phyloP scores from a whole-genome alignment of 2,329 filamentous ascomycete species.

The Calonectria honghensis region DNA sequence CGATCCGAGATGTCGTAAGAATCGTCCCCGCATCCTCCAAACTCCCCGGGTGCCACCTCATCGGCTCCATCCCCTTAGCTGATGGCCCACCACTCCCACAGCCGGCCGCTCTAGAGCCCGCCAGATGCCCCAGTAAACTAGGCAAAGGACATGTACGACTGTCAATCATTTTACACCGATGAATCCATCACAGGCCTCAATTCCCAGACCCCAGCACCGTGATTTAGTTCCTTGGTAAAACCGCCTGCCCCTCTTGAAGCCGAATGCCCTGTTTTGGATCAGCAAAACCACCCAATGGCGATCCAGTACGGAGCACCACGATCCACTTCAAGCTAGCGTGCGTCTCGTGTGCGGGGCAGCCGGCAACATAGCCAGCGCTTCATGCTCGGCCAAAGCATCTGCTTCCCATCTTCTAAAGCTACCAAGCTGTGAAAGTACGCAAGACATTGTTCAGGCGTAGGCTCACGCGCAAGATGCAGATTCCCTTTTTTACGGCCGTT shows the following conservation, averaged over 20 bases:
- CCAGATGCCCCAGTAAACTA: background rate
- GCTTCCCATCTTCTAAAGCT: background rate
- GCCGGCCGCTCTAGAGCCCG: background rate
- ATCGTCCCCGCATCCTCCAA: background rate
- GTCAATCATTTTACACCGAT: background rate
- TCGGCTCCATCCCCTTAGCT: background rate
- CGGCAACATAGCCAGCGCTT: conserved; percentile 13
- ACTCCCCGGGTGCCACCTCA: conserved; percentile 2
- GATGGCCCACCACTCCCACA: conserved; percentile 14
- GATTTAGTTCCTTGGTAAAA: background rate
- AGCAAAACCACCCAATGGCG: background rate
- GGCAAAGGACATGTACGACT: background rate
- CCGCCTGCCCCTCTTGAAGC: background rate
- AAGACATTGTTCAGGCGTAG: background rate
- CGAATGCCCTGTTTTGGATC: conserved; percentile 19
- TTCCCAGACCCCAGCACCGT: background rate
- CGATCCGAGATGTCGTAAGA: background rate
- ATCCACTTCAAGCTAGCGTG: conserved; percentile 1
- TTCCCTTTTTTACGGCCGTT: background rate
- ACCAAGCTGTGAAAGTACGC: background rate
- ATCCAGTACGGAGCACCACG: background rate
- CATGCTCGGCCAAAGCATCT: background rate
- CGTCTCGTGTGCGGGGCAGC: conserved; percentile 4
- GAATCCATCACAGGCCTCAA: background rate
- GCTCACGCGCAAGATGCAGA: background rate